A percentile compares a stretch with the other conserved stretches of the same genome.
These are phyloP conservation scores for Candida quercuum DNA, from an alignment of 805 yeast species.

Conservation along the genomic window DNA sequence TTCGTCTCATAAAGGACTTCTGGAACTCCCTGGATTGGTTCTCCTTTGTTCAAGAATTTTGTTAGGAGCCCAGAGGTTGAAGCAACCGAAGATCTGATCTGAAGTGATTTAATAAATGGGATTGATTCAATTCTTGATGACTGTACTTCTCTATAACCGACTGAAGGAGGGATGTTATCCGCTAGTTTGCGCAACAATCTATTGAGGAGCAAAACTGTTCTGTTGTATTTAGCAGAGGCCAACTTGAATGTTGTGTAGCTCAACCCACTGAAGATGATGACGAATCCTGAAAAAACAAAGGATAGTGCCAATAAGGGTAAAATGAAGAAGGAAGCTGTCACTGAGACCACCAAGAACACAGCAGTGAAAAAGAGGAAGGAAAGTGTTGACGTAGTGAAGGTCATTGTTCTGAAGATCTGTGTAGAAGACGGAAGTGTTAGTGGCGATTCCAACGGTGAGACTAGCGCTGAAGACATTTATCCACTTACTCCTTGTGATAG, in stretches of 20 bases:
- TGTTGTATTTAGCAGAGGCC: slow-evolving; percentile 23
- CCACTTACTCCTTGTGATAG: neutral
- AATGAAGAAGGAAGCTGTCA: slow-evolving; percentile 15
- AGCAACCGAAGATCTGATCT: no score
- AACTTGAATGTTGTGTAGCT: slow-evolving; percentile 20
- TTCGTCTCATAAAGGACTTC: no score
- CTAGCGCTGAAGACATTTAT: neutral
- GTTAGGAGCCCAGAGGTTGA: no score
- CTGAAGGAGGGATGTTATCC: slow-evolving; percentile 25
- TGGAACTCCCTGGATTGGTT: no score
- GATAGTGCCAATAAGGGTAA: slow-evolving; percentile 19
- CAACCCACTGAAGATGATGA: slow-evolving; percentile 20
- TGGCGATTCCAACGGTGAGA: neutral
- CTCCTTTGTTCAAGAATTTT: no score
- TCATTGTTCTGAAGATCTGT: slow-evolving; percentile 1
- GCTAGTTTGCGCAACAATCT: slow-evolving; percentile 21
- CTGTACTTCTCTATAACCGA: slow-evolving; percentile 19
- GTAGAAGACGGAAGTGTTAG: neutral
- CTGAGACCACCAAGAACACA: slow-evolving; percentile 5
- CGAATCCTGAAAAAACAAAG: slow-evolving; percentile 21
- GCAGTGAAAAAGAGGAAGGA: slow-evolving; percentile 14
- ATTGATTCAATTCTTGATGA: no score
- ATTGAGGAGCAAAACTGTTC: slow-evolving; percentile 20
- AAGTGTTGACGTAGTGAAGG: slow-evolving; percentile 12
- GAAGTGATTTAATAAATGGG: no score